phyloP scores from a whole-genome alignment of 805 yeast species.

The Groenewaldozyma tartarivorans region DNA sequence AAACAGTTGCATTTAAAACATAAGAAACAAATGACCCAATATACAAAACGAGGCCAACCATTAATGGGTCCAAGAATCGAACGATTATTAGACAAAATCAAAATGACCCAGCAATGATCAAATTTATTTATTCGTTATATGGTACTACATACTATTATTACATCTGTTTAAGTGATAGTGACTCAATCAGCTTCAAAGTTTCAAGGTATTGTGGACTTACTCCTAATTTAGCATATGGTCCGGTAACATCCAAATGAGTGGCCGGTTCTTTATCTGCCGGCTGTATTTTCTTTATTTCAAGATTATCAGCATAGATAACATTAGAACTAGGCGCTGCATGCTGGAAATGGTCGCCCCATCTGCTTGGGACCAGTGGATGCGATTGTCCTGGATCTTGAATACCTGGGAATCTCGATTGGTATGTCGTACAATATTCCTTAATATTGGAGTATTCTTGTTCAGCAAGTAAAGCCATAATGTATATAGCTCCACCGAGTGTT shows the following conservation, averaged over 20 bases:
- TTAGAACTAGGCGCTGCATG: too few species aligned
- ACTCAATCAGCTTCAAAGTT: too few species aligned
- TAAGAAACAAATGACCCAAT: slow-evolving; percentile 38
- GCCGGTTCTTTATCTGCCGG: too few species aligned
- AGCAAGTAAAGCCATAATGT: neutral
- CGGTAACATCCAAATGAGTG: too few species aligned
- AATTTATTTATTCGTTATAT: too few species aligned
- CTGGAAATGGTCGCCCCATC: too few species aligned
- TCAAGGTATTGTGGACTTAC: too few species aligned
- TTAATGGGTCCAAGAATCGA: slow-evolving; percentile 83
- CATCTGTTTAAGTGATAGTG: too few species aligned
- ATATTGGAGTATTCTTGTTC: neutral
- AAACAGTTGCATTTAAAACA: slow-evolving; percentile 34
- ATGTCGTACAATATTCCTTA: neutral
- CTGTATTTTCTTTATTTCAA: too few species aligned
- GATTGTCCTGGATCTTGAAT: neutral
- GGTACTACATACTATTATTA: too few species aligned
- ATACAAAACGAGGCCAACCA: slow-evolving; percentile 77
- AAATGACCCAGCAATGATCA: slow-evolving; percentile 24
- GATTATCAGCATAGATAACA: neutral
- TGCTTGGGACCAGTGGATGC: neutral
- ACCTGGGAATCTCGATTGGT: neutral
- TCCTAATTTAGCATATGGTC: too few species aligned
- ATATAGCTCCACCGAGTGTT: neutral
- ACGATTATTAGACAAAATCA: slow-evolving; percentile 67